Percentiles rank a stretch among this genome's conserved stretches.
These are phyloP conservation scores for Neofusicoccum cordaticola DNA, from an alignment of 2,329 filamentous ascomycete species.

Conservation along the genomic window DNA sequence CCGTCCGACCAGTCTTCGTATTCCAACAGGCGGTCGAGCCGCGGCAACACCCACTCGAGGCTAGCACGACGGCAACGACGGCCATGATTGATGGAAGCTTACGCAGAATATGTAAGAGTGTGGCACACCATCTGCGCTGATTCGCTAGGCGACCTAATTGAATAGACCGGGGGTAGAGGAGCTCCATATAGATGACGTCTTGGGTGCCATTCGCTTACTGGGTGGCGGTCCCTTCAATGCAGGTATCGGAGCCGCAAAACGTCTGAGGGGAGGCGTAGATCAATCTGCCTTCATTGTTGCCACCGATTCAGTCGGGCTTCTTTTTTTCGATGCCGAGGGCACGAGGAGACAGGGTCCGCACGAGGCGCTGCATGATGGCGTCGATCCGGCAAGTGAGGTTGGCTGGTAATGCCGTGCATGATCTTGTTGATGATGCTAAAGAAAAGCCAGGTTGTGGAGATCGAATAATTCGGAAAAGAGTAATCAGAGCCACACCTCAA, in stretches of 20 bases:
- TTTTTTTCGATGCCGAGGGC: not conserved
- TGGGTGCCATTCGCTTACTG: not conserved
- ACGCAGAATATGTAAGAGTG: not conserved
- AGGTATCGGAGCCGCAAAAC: not conserved
- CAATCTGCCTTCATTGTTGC: not conserved
- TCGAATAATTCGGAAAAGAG: not conserved
- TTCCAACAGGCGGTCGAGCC: not conserved
- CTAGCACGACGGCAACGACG: not conserved
- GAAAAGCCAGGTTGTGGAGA: constrained; percentile 1
- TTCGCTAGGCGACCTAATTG: not conserved
- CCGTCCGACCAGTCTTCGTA: not conserved
- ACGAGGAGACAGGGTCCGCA: not conserved
- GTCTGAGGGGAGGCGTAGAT: not conserved
- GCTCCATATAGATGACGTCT: not conserved
- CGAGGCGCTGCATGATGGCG: not conserved
- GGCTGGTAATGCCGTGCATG: not conserved
- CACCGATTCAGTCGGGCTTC: not conserved
- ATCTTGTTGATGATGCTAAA: not conserved
- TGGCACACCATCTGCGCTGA: not conserved
- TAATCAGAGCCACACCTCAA: not conserved
- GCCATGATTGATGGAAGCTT: not conserved
- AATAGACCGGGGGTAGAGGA: not conserved
- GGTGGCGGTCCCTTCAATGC: not conserved
- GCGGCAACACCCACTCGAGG: not conserved
- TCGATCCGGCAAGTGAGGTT: not conserved